These are phyloP conservation scores for Brassica juncea DNA, from an alignment of 345 rosid genomes.

Conservation along the genomic window DNA sequence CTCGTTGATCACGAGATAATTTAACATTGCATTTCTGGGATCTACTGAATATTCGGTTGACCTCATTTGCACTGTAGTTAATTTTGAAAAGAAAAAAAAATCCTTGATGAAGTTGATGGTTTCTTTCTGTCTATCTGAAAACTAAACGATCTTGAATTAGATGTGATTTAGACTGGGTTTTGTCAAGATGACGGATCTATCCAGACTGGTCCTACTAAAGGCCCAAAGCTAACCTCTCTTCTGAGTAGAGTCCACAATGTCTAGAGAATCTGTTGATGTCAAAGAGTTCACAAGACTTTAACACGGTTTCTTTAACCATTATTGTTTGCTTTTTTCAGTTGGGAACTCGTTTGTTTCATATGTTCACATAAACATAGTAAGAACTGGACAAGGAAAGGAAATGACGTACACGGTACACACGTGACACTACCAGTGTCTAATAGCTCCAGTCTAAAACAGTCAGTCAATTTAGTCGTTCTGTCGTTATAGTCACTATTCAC, in stretches of 20 bases:
- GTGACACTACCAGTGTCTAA: background rate
- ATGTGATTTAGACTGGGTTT: background rate
- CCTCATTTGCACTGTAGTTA: too few relatives aligned
- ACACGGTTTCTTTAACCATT: background rate
- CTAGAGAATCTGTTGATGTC: too few relatives aligned
- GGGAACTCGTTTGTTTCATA: background rate
- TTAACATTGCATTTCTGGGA: too few relatives aligned
- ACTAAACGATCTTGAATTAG: background rate
- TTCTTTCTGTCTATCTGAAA: background rate
- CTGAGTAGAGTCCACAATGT: too few relatives aligned
- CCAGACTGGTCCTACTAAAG: background rate
- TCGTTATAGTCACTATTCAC: conserved; percentile 16
- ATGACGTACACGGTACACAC: background rate
- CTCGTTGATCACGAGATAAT: too few relatives aligned
- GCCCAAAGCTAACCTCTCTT: background rate
- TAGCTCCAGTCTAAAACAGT: background rate
- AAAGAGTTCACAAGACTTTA: background rate
- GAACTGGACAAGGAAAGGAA: conserved; percentile 11
- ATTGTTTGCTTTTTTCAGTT: background rate
- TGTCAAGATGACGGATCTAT: background rate
- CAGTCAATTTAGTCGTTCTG: background rate
- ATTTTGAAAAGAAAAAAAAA: background rate
- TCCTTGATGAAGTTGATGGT: background rate
- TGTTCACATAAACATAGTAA: background rate
- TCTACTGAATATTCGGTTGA: too few relatives aligned